Base-by-base conservation (phyloP, 768 basidiomycete species). In the Mycena capillaripes region DNA sequence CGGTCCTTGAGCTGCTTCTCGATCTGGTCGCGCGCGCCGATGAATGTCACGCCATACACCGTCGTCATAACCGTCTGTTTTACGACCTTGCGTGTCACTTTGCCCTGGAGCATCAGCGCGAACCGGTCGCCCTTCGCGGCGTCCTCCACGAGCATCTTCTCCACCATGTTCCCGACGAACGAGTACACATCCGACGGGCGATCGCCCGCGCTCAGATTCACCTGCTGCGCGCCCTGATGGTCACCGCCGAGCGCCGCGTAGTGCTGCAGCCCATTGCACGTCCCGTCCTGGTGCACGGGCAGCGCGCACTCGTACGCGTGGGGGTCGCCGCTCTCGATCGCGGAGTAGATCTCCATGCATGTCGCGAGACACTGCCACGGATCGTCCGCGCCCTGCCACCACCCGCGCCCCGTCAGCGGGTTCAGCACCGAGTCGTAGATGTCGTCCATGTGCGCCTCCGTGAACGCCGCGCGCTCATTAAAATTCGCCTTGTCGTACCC, bases 51-150 rank as follows among this genome's bases (percentile, higher is more conserved):
- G 25, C 98, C 97, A 79, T 99, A 99, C 38, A 99, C 97, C 3
- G 97, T 98, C 0, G 97, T 99, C 98, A 99, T 99, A 74, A 98
- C 95, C 27, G 98, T 98, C 85, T 99, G 97, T 86, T 99, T 99
- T 76, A 99, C 97, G 21, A 98, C 93, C 82, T 99, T 99, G 27
- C 98, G 84, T 23, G 95, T 87, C 34, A 99, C 87, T 81, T 95
- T 95, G 36, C 95, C 95, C 48, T 85, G 64, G 30, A 97, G 86
- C 74, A 94, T 74, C 58, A 82, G 71, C 0, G 96, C 97, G 65
- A 84, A 82, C 64, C 84, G 79, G 12, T 88, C 80, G 1, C 89
- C 92, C 10, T 83, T 82, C 69, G 80, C 83, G 7, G 87, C 85
- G 69, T 95, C 94, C 75, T 82, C 81, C 50, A 82, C 81, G 38